Conservation (phyloP, 176 grass and related monocot genomes). For the Typha latifolia region DNA sequence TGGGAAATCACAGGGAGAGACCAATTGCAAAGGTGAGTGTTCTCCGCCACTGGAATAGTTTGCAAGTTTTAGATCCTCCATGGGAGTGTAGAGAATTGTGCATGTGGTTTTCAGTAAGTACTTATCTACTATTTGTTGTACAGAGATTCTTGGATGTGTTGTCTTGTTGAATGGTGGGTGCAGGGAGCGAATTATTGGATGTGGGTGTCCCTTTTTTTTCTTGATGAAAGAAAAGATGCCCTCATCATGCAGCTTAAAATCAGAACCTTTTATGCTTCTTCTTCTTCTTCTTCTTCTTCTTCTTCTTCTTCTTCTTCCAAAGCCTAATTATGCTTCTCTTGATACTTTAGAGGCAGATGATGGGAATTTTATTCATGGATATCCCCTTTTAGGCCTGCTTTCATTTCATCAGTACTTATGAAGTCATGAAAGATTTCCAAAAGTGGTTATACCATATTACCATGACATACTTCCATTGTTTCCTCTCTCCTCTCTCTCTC, state of each 20-base stretch:
- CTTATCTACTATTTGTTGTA: conserved; percentile 1
- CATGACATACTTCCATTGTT: conserved; percentile 7
- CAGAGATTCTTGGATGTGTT: conserved; percentile 1
- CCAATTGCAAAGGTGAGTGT: conserved; percentile 20
- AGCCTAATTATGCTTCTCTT: conserved; percentile 14
- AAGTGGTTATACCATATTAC: conserved; percentile 47
- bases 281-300: conserved; percentile 7
- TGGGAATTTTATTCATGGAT: conserved; percentile 37
- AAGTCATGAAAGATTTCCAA: conserved; percentile 53
- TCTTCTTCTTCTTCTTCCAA: conserved; percentile 16
- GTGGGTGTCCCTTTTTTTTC: conserved; percentile 12
- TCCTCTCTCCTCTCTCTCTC: not conserved
- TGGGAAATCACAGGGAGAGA: conserved; percentile 78
- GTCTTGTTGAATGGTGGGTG: conserved; percentile 15
- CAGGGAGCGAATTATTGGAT: conserved; percentile 18
- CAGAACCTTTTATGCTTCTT: conserved; percentile 16
- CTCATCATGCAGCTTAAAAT: conserved; percentile 70
- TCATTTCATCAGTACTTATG: conserved; percentile 22
- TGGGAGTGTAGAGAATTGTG: not conserved
- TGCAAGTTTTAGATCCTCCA: not conserved
- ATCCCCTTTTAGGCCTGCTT: conserved; percentile 13
- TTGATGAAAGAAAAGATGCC: conserved; percentile 33
- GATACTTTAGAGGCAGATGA: conserved; percentile 14
- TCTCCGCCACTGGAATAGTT: not conserved
- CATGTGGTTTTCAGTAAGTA: not conserved